These are phyloP conservation scores for Saccharomyces hybrid DNA, from an alignment of 1,139 yeast species.

Conservation along the genomic window DNA sequence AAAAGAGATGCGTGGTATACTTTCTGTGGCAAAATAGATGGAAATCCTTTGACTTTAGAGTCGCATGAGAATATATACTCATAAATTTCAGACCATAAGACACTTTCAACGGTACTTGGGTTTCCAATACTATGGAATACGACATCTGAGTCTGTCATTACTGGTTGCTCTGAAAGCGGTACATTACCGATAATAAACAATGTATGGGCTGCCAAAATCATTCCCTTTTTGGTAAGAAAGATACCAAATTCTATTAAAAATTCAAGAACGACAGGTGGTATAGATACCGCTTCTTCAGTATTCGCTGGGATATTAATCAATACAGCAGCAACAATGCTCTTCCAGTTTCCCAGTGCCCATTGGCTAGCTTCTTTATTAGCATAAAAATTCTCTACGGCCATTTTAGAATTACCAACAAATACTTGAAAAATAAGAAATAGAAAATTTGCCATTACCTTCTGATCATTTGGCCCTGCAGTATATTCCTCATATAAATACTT, in stretches of 20 bases:
- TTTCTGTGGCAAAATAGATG: constrained; percentile 23
- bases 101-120: constrained; percentile 22
- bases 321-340: constrained; percentile 42
- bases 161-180: constrained; percentile 34
- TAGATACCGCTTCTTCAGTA: constrained; percentile 2
- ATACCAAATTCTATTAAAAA: constrained; percentile 52
- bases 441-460: constrained; percentile 36
- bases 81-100: constrained; percentile 48
- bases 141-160: constrained; percentile 19
- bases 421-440: constrained; percentile 59
- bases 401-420: constrained; percentile 54
- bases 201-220: constrained; percentile 38
- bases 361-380: constrained; percentile 35
- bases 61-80: constrained; percentile 39
- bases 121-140: constrained; percentile 23
- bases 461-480: constrained; percentile 37
- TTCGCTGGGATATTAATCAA: constrained; percentile 17
- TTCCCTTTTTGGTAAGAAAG: constrained; percentile 38
- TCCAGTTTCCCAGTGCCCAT: constrained; percentile 50
- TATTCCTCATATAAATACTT: constrained; percentile 43
- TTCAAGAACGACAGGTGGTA: constrained; percentile 37
- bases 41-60: constrained; percentile 18
- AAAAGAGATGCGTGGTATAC: constrained; percentile 27
- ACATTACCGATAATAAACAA: constrained; percentile 45
- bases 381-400: constrained; percentile 45